Base-by-base conservation (phyloP, 306 rosid genomes). In the Pyrus bretschneideri region DNA sequence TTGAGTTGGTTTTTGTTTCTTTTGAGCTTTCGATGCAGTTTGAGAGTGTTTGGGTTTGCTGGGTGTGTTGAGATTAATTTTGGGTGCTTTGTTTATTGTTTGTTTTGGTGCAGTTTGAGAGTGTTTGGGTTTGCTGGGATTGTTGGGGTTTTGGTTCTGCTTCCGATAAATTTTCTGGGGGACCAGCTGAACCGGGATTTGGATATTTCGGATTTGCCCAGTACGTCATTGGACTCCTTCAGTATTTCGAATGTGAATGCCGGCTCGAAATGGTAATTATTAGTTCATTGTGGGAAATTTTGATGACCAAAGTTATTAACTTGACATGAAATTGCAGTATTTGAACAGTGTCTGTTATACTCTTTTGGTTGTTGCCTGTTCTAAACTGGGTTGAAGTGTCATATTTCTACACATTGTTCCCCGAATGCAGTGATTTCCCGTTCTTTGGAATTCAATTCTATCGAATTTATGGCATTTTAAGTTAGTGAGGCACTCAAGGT, bases 161-260 rank as follows among this genome's bases (percentile, higher is more conserved):
- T 93, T 79, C 98, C 98, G 2, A 81, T 93, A 31, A 93, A 93
- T 84, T 93, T 74, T 76, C 8, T 78, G 57, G 98, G 98, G 66
- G 88, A 27, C 81, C 96, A 93, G 84, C 93, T 89, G 38, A 72
- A 13, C 13, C 82, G 57, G 75, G 83, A 93, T 29, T 62, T 55
- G 73, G 83, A 93, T 29, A 52, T 55, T 63, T 81, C 93, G 9
- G 90, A 93, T 86, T 84, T 89, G 55, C 59, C 84, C 15, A 69
- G 54, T 85, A 88, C 82, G 82, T 91, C 98, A 42, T 79, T 93
- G 86, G 98, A 93, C 80, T 88, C 91, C 2, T 93, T 93, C 90
- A 87, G 88, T 63, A 86, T 93, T 80, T 88, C 98, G 68, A 90
- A 93, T 75, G 98, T 93, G 38, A 73, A 86, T 73, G 71, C 86